Base-by-base conservation (phyloP, 2,329 filamentous ascomycete genomes). In the Colletotrichum filicis region DNA sequence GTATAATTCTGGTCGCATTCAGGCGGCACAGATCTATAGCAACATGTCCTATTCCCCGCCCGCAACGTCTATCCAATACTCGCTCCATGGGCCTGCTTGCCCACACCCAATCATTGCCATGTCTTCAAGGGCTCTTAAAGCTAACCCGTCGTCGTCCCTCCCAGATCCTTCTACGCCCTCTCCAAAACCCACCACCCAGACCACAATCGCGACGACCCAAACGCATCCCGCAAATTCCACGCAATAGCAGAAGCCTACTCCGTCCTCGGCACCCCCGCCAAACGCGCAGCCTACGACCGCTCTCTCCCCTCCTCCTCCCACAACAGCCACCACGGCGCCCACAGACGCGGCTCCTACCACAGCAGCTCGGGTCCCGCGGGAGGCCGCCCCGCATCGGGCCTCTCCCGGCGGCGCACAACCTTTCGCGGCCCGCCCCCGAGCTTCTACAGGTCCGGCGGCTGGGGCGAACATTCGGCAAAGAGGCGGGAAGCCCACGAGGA, bases 111-210 rank as follows among this genome's bases (percentile, higher is more conserved):
- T 9, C 30, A 32, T 11, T 11, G 30, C 30, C 46, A 22, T 12
- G 22, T 63, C 53, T 16, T n/a, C 8, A 62, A 4, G 19, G 19
- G 30, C 30, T 32, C 32, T 49, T 8, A 57, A 56, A 14, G 16
- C 62, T 68, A 49, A 58, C 65, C 0, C 24, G 49, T 16, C 37
- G 35, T 49, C 37, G 30, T 32, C 32, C n/a, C 35, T 37, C 52
- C 32, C 71, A 92, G 90, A 78, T 90, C 90, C 76, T 99, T 98
- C 89, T 98, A 98, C 88, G 84, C 89, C 74, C 93, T 98, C 81
- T 98, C 95, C 79, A 97, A 98, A 84, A 85, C 89, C 66, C 93
- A 98, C 88, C 97, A 99, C 83, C 97, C 97, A 1, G 97, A 99
- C 87, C 91, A 92, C 80, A 97, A 98, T 87, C 94, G 89, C 73